Evolutionary conservation across 2,329 filamentous ascomycete species (phyloP).

Genomic region (Periconia digitata): DNA sequence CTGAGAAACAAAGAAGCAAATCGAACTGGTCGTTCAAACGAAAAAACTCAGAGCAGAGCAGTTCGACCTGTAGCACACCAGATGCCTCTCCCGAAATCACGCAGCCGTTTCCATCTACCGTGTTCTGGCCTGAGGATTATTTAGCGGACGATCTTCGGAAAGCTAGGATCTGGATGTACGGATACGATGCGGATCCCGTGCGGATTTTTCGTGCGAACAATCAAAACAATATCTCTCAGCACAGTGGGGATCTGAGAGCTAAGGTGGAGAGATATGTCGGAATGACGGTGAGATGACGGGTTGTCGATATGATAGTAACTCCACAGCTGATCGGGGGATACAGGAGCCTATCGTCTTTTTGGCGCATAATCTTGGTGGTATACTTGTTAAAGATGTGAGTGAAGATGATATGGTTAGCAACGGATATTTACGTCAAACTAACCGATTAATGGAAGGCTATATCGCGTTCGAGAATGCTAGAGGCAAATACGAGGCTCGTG

Average conservation of each 20-base stretch:
- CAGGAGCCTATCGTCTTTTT: constrained; percentile 41
- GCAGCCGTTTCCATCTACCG: constrained; percentile 1
- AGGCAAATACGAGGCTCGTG: constrained; percentile 30
- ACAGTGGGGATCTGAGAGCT: constrained; percentile 26
- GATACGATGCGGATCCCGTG: constrained; percentile 46
- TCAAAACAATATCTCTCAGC: constrained; percentile 43
- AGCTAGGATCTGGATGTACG: constrained; percentile 45
- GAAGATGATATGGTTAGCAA: neutral
- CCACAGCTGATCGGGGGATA: constrained; percentile 8
- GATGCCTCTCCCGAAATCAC: constrained; percentile 4
- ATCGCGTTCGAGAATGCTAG: constrained; percentile 26
- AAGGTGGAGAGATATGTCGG: constrained; percentile 37
- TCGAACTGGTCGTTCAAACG: constrained; percentile 9
- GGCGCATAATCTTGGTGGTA: constrained; percentile 45
- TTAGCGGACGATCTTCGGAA: constrained; percentile 38
- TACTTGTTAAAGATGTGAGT: constrained; percentile 42
- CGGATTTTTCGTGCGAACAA: constrained; percentile 41
- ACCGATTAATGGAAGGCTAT: constrained; percentile 41
- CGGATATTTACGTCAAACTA: no score
- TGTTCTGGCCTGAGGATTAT: constrained; percentile 43
- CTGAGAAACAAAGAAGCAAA: constrained; percentile 8
- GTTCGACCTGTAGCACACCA: neutral
- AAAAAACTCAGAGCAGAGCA: no score
- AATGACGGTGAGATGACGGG: constrained; percentile 21
- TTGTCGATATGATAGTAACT: neutral